Percentiles rank a stretch among this genome's conserved stretches.
Conservation (phyloP, 1,284 basidiomycete genomes). For the Ceratobasidium sp. region DNA sequence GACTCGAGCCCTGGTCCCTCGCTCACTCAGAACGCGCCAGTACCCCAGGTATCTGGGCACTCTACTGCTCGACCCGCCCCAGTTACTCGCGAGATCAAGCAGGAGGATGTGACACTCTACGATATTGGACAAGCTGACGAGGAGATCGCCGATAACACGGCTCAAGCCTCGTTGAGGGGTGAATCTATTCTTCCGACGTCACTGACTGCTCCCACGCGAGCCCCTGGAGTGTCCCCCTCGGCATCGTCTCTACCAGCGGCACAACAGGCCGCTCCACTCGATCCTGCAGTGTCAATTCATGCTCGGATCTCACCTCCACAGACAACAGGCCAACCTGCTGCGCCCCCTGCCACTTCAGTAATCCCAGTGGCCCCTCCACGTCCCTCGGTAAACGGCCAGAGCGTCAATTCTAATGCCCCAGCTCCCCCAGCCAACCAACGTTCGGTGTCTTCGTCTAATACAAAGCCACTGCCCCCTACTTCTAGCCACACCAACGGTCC, state of each 20-base stretch:
- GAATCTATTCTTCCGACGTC: background rate
- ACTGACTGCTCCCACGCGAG: background rate
- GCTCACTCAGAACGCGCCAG: background rate
- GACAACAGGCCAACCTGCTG: background rate
- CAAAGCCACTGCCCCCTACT: background rate
- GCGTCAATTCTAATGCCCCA: background rate
- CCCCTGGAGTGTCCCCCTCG: background rate
- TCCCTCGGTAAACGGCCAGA: background rate
- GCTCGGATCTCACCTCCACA: background rate
- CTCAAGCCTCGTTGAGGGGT: background rate
- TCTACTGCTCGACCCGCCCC: background rate
- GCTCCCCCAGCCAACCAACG: background rate
- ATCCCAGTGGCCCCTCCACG: background rate
- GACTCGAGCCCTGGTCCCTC: background rate
- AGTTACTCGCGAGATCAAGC: constrained; percentile 2
- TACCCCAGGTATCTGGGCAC: too few species aligned
- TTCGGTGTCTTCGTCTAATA: too few species aligned
- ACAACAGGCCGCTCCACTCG: background rate
- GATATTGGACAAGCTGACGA: background rate
- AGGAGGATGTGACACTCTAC: constrained; percentile 17
- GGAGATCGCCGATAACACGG: background rate
- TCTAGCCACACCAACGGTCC: background rate
- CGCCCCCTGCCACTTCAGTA: background rate
- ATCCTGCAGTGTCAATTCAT: background rate
- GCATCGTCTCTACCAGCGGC: background rate